These are phyloP conservation scores for Sporisorium scitamineum DNA, from an alignment of 1,284 basidiomycete genomes.

Conservation along the genomic window DNA sequence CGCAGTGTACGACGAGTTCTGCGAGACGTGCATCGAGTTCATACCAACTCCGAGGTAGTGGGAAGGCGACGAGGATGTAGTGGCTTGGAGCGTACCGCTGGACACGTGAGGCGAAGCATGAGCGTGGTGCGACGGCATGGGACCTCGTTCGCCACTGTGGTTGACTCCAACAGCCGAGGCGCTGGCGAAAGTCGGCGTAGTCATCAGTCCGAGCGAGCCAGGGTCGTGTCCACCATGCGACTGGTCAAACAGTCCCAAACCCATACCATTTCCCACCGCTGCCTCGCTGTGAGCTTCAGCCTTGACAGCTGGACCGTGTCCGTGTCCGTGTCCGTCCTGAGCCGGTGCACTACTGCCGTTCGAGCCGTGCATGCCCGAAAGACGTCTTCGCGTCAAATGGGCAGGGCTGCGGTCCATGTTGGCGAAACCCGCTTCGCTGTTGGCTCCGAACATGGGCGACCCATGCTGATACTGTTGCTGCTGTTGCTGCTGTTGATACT, in stretches of 20 bases:
- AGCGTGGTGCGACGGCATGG: background rate
- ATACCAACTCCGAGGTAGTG: conserved; percentile 13
- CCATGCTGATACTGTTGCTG: conserved; percentile 14
- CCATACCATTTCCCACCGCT: conserved; percentile 5
- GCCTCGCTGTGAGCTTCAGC: conserved; percentile 6
- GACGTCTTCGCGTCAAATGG: conserved; percentile 10
- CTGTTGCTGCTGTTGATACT: background rate
- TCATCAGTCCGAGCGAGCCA: background rate
- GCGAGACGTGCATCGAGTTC: conserved; percentile 24
- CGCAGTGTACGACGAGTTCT: background rate
- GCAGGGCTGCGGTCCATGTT: conserved; percentile 17
- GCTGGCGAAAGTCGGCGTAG: conserved; percentile 1
- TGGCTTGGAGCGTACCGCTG: background rate
- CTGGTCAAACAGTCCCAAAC: conserved; percentile 19
- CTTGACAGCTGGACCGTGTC: conserved; percentile 3
- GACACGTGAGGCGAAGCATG: conserved; percentile 5
- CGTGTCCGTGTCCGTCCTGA: background rate
- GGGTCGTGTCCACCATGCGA: conserved; percentile 1
- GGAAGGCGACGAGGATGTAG: conserved; percentile 1
- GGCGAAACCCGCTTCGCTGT: background rate
- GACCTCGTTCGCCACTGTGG: conserved; percentile 1
- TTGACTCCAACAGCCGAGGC: background rate
- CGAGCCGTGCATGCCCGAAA: conserved; percentile 3
- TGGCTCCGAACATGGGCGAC: conserved; percentile 11
- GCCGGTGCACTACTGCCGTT: background rate